A percentile compares a stretch with the other conserved stretches of the same genome.
Evolutionary conservation across 371 early-diverging fungal species (phyloP).

Genomic region (Batkoa obscura): DNA sequence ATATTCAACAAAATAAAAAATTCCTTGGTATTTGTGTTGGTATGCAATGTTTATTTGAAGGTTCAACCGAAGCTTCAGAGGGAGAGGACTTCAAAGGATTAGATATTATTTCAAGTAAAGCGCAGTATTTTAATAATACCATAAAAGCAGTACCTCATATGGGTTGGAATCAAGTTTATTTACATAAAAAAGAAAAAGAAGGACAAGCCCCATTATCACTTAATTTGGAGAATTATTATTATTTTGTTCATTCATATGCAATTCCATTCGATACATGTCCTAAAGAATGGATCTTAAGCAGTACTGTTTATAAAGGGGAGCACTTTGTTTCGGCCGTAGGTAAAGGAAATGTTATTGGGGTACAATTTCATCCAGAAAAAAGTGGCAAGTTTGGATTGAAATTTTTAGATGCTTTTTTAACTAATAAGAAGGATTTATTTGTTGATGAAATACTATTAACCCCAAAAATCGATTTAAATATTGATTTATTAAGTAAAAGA

Average conservation of each 20-base stretch:
- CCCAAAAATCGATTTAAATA: constrained; percentile 47
- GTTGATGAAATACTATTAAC: constrained; percentile 22
- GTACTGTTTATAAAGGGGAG: constrained; percentile 75
- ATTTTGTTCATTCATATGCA: constrained; percentile 94
- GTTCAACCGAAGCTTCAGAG: constrained; percentile 56
- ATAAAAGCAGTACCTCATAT: constrained; percentile 89
- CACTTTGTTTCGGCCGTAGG: constrained; percentile 64
- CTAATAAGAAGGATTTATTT: constrained; percentile 81
- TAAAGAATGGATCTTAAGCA: constrained; percentile 29
- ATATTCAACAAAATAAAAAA: constrained; percentile 64
- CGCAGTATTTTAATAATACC: constrained; percentile 37
- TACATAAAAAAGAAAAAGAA: constrained; percentile 14
- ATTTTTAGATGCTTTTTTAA: constrained; percentile 62
- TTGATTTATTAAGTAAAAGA: constrained; percentile 56
- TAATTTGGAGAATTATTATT: constrained; percentile 40
- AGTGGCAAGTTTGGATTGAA: constrained; percentile 75
- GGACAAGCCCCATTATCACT: constrained; percentile 18
- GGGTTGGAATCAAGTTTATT: constrained; percentile 74
- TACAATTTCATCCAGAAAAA: constrained; percentile 98
- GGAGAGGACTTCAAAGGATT: constrained; percentile 53
- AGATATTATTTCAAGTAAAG: constrained; percentile 58
- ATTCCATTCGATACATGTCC: constrained; percentile 35
- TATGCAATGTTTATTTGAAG: constrained; percentile 86
- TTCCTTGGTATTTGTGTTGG: constrained; percentile 97
- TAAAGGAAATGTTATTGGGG: constrained; percentile 74